Base-by-base conservation (phyloP, 306 rosid species). In the Cercis canadensis region DNA sequence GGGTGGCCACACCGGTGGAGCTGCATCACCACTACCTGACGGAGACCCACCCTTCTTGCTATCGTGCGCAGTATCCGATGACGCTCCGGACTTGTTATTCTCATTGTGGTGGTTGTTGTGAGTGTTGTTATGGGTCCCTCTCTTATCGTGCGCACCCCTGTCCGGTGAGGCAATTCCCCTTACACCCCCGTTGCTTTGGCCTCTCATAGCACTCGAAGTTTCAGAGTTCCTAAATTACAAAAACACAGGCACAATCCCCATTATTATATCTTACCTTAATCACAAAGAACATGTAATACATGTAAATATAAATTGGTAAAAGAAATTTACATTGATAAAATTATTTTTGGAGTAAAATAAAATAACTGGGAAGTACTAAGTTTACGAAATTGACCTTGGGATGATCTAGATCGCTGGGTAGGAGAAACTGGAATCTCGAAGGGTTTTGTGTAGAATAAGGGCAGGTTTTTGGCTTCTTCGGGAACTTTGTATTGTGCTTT, bases 21-120 rank as follows among this genome's bases (percentile, higher is more conserved):
- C 86, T 5, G 78, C 92, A 8, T 87, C 98, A 10, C 96, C 96
- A 57, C 94, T 90, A 0, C 96, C 96, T 7, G 98, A 92, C 0
- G 98, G 82, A 1, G 98, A 90, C n/a, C 94, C 82, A 14, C 94
- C 96, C 74, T 90, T 92, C 75, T 90, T 92, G 89, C 98, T 86
- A 81, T 92, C 96, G 79, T 86, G 92, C 70, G 98, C 98, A 15
- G 90, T 89, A 61, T 89, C 98, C 67, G 98, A 87, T 4, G 98
- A 87, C 6, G 86, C 96, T 0, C 84, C 96, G 2, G 95, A 81
- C 68, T 84, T 89, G 80, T 84, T 84, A 57, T 83, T 80, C 34
- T 82, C 67, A 21, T 75, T 76, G 69, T 69, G 73, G 58, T 74
- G 69, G 67, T 63, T 47, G 57, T 75, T 59, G 52, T 79, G 46